Percentiles rank a stretch among this genome's conserved stretches.
Conservation (phyloP, 192 early-diverging fungal species). For the Mortierella claussenii region DNA sequence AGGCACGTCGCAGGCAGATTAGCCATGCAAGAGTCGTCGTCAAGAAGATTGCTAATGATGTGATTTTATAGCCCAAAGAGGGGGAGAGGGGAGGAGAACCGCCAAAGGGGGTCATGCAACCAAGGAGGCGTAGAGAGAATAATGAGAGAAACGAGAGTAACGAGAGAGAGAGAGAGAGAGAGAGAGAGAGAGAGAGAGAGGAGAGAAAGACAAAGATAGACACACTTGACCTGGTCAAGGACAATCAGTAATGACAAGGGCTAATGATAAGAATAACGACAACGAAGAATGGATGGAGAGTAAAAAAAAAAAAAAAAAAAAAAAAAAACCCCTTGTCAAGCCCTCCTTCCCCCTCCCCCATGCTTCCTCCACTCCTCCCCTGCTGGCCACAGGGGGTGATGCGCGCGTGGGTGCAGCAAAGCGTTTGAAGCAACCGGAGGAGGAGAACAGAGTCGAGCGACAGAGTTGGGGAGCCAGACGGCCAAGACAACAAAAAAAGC, state of each 20-base stretch:
- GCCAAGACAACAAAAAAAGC: not conserved
- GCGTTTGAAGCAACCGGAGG: not conserved
- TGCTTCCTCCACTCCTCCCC: too few species aligned
- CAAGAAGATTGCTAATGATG: not conserved
- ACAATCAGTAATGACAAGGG: not conserved
- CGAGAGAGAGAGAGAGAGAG: slow-evolving; percentile 3
- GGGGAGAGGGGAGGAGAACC: not conserved
- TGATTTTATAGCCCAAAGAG: not conserved
- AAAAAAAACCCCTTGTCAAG: not conserved
- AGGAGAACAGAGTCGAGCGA: too few species aligned
- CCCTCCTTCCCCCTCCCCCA: too few species aligned
- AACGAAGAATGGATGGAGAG: not conserved
- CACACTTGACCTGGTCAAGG: too few species aligned
- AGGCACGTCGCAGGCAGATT: not conserved
- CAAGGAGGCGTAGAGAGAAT: not conserved
- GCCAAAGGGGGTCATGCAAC: not conserved
- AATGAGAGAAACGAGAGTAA: not conserved
- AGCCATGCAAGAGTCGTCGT: not conserved
- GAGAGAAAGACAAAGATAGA: not conserved
- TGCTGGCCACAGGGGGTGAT: not conserved
- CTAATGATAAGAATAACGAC: not conserved
- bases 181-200: not conserved
- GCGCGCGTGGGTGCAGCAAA: not conserved
- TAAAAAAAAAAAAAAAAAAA: not conserved
- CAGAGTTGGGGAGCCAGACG: not conserved